Percentiles rank a stretch among this genome's conserved stretches.
phyloP scores from a whole-genome alignment of 208 protist genomes.

The Angomonas desouzai region DNA sequence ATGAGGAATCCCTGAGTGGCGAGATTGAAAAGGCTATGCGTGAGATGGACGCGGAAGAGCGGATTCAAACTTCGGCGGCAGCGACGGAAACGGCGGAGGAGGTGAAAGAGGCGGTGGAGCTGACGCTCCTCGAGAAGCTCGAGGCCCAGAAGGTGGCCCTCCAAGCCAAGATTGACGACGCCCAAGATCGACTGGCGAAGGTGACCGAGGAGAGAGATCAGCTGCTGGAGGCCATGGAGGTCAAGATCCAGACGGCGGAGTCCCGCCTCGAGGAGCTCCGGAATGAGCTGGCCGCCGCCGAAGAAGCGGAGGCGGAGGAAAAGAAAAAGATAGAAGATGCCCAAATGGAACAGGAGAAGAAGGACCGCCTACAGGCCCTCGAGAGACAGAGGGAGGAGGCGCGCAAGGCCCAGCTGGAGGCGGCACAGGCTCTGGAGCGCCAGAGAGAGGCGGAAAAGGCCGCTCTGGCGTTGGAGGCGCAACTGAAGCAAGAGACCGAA shows the following conservation, averaged over 20 bases:
- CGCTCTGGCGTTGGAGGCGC: slow-evolving; percentile 45
- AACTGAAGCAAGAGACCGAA: slow-evolving; percentile 17
- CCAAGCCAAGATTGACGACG: neutral
- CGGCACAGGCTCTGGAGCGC: slow-evolving; percentile 45
- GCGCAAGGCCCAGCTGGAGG: slow-evolving; percentile 51
- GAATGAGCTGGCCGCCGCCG: neutral
- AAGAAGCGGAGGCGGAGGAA: slow-evolving; percentile 18
- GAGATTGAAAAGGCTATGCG: slow-evolving; percentile 35
- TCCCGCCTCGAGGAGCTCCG: neutral
- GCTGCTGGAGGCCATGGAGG: slow-evolving; percentile 11
- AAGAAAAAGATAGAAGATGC: slow-evolving; percentile 26
- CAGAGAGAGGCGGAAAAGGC: slow-evolving; percentile 61
- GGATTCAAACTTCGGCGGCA: slow-evolving; percentile 12
- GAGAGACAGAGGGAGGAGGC: slow-evolving; percentile 63
- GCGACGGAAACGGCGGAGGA: slow-evolving; percentile 19
- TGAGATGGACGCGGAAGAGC: slow-evolving; percentile 29
- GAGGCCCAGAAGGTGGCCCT: neutral
- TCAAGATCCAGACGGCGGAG: neutral
- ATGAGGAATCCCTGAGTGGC: slow-evolving; percentile 23
- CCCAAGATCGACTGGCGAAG: neutral
- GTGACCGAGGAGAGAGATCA: neutral
- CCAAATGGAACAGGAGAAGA: slow-evolving; percentile 24
- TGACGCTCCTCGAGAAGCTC: slow-evolving; percentile 4
- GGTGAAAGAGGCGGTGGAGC: slow-evolving; percentile 23
- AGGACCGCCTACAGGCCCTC: slow-evolving; percentile 41